These are phyloP conservation scores for Baudoinia panamericana DNA, from an alignment of 495 filamentous ascomycete genomes.

Conservation along the genomic window DNA sequence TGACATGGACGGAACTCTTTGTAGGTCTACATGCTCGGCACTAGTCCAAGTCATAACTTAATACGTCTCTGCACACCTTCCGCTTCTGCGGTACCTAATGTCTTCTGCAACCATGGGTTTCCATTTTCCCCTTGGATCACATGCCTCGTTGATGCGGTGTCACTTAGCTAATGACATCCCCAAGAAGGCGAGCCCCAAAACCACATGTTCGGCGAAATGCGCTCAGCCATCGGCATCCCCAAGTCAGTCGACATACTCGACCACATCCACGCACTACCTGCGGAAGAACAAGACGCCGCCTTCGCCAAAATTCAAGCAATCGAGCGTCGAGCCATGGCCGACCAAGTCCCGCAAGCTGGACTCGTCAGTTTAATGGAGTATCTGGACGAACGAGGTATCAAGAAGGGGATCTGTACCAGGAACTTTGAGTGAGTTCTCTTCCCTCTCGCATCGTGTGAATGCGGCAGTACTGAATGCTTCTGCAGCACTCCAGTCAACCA, in stretches of 20 bases:
- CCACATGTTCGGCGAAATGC: slow-evolving; percentile 52
- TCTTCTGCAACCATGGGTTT: too few species aligned
- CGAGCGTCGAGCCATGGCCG: slow-evolving; percentile 63
- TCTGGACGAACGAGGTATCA: slow-evolving; percentile 49
- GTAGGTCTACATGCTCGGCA: slow-evolving; percentile 24
- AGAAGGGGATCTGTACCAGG: slow-evolving; percentile 79
- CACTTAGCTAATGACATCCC: slow-evolving; percentile 7
- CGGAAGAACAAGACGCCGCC: slow-evolving; percentile 46
- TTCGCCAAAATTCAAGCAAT: slow-evolving; percentile 61
- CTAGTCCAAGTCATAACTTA: not conserved
- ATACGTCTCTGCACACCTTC: too few species aligned
- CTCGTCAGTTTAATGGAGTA: slow-evolving; percentile 64
- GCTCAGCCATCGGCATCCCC: slow-evolving; percentile 50
- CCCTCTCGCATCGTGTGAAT: not conserved
- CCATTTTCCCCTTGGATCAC: too few species aligned
- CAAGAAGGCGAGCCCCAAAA: slow-evolving; percentile 61
- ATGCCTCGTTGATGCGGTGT: too few species aligned
- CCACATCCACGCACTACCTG: slow-evolving; percentile 64
- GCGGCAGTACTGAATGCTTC: not conserved
- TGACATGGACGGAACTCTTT: slow-evolving; percentile 89
- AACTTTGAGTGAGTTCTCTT: slow-evolving; percentile 62
- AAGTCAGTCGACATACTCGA: slow-evolving; percentile 70
- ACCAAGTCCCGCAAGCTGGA: slow-evolving; percentile 69
- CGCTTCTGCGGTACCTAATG: too few species aligned
- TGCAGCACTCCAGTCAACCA: slow-evolving; percentile 49